phyloP scores from a whole-genome alignment of 495 filamentous ascomycete genomes.

The Usnea hakonensis region DNA sequence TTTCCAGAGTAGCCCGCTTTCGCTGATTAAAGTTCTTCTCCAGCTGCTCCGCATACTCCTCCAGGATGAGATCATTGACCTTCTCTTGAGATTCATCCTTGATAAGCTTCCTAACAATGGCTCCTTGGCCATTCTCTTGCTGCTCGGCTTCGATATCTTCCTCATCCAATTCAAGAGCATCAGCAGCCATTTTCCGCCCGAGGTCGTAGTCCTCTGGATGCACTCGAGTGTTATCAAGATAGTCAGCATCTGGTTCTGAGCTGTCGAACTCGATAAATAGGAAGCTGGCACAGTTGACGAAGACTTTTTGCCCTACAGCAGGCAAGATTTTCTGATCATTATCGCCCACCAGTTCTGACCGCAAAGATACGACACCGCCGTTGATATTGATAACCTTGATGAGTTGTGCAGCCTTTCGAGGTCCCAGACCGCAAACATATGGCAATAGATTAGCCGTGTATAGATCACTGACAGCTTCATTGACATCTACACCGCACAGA shows the following conservation, averaged over 20 bases:
- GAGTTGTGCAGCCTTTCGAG: slow-evolving; percentile 77
- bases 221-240: slow-evolving; percentile 90
- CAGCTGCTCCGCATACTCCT: slow-evolving; percentile 93
- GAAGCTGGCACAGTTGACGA: slow-evolving; percentile 95
- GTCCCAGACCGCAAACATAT: slow-evolving; percentile 88
- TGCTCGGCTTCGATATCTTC: slow-evolving; percentile 94
- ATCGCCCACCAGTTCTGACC: slow-evolving; percentile 81
- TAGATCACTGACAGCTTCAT: slow-evolving; percentile 71
- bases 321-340: slow-evolving; percentile 64
- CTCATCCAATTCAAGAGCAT: slow-evolving; percentile 91
- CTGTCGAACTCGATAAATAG: slow-evolving; percentile 79
- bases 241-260: slow-evolving; percentile 71
- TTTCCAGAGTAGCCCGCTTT: slow-evolving; percentile 93
- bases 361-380: slow-evolving; percentile 71
- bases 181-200: slow-evolving; percentile 94
- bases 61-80: slow-evolving; percentile 90
- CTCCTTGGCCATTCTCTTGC: slow-evolving; percentile 77
- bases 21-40: slow-evolving; percentile 86
- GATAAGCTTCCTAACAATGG: slow-evolving; percentile 86
- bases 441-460: slow-evolving; percentile 82
- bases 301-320: slow-evolving; percentile 82
- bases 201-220: slow-evolving; percentile 98
- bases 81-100: slow-evolving; percentile 86
- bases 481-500: slow-evolving; percentile 87
- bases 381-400: slow-evolving; percentile 86